Conservation (phyloP, 441 rosid species). For the Erodium chrysanthum region DNA sequence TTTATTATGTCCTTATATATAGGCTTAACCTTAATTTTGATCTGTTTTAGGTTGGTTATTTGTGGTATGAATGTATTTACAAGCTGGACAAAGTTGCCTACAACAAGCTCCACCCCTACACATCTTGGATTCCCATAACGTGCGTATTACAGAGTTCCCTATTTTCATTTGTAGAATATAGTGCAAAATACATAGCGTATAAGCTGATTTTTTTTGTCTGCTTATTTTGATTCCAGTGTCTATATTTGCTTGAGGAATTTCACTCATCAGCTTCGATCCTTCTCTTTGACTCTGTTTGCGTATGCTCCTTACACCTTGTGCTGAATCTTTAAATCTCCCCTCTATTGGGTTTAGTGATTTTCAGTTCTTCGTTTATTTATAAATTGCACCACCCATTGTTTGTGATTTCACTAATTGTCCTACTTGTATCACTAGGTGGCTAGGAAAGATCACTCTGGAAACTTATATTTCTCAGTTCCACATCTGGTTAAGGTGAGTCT, state of each 20-base stretch:
- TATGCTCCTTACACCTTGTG: conserved; percentile 33
- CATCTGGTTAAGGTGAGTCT: conserved; percentile 92
- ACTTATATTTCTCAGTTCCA: conserved; percentile 95
- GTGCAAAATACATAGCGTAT: conserved; percentile 7
- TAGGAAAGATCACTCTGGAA: conserved; percentile 96
- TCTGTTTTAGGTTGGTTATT: conserved; percentile 63
- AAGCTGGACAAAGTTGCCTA: conserved; percentile 85
- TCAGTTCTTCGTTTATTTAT: not conserved
- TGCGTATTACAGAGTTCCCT: conserved; percentile 28
- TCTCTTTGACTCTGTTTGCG: conserved; percentile 77
- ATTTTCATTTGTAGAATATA: conserved; percentile 5
- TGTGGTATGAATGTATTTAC: conserved; percentile 91
- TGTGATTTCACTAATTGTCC: not conserved
- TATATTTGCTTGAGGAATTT: conserved; percentile 86
- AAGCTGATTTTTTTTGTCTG: conserved; percentile 11
- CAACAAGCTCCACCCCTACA: conserved; percentile 94
- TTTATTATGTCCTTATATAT: conserved; percentile 6
- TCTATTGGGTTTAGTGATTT: not conserved
- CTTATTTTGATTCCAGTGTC: conserved; percentile 45
- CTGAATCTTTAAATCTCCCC: not conserved
- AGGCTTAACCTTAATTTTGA: conserved; percentile 11
- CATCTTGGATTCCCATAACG: conserved; percentile 99
- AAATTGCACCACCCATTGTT: conserved; percentile 7
- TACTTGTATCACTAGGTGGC: conserved; percentile 53
- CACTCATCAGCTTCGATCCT: conserved; percentile 68